Conservation (phyloP, 371 early-diverging fungal genomes). For the Mortierella sp. region DNA sequence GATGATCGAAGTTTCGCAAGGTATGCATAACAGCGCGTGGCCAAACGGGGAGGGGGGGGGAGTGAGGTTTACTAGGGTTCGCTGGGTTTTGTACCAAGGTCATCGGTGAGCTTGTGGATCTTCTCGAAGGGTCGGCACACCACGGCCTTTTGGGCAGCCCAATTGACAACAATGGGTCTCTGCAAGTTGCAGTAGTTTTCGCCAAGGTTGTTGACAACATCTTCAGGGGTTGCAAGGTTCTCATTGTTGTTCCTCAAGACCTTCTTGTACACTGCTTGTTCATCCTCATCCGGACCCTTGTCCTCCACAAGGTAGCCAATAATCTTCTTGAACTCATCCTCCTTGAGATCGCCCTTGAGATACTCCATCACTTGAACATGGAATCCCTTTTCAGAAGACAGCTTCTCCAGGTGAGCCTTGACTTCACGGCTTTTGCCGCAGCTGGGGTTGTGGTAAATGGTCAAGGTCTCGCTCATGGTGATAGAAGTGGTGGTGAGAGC, state of each 20-base stretch:
- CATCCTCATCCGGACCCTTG: slow-evolving; percentile 1
- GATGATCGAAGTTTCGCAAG: too few relatives aligned
- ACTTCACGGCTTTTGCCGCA: slow-evolving; percentile 23
- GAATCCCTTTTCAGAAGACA: slow-evolving; percentile 12
- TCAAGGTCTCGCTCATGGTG: slow-evolving; percentile 14
- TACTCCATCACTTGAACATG: too few relatives aligned
- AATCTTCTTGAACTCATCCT: slow-evolving; percentile 18
- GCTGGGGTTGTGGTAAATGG: slow-evolving; percentile 20
- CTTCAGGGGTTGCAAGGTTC: slow-evolving; percentile 4
- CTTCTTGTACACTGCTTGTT: slow-evolving; percentile 4
- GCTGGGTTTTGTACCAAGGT: too few relatives aligned
- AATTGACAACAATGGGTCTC: slow-evolving; percentile 33
- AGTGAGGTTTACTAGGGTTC: too few relatives aligned
- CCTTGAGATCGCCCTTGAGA: slow-evolving; percentile 19
- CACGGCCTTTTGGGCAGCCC: slow-evolving; percentile 22
- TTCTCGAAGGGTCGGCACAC: too few relatives aligned
- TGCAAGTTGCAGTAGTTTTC: slow-evolving; percentile 21
- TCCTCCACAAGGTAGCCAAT: slow-evolving; percentile 14
- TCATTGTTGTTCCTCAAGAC: slow-evolving; percentile 27
- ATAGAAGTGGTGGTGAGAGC: too few relatives aligned
- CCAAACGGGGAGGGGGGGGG: too few relatives aligned
- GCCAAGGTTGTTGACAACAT: slow-evolving; percentile 11
- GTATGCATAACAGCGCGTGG: too few relatives aligned
- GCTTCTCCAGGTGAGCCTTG: slow-evolving; percentile 14
- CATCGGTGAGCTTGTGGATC: too few relatives aligned